Conservation (phyloP, 176 grass and related monocot genomes). For the Phoenix dactylifera region DNA sequence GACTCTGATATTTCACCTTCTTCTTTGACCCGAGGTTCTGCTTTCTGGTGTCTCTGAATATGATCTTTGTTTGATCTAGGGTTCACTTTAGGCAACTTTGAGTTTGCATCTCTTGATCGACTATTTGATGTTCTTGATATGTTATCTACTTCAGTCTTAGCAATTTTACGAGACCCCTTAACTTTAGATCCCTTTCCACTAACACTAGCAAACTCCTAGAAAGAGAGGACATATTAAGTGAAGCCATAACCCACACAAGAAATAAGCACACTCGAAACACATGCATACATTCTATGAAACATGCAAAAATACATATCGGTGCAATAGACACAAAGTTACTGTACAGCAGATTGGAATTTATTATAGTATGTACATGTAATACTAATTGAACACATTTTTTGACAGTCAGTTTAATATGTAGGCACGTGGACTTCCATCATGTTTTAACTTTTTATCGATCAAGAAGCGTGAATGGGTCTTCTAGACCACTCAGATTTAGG, state of each 20-base stretch:
- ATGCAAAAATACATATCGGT: too few relatives aligned
- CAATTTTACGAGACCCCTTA: conserved; percentile 45
- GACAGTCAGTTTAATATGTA: too few relatives aligned
- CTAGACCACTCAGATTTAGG: too few relatives aligned
- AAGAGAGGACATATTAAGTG: conserved; percentile 17
- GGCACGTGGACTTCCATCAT: too few relatives aligned
- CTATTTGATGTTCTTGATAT: conserved; percentile 33
- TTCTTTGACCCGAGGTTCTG: conserved; percentile 82
- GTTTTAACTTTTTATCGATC: too few relatives aligned
- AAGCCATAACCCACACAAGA: neutral
- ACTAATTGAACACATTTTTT: too few relatives aligned
- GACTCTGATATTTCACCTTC: conserved; percentile 99
- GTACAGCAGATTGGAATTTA: too few relatives aligned
- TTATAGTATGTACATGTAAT: too few relatives aligned
- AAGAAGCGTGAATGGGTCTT: too few relatives aligned
- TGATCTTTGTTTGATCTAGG: conserved; percentile 48
- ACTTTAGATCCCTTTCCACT: conserved; percentile 51
- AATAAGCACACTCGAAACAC: neutral
- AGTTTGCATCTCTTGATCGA: conserved; percentile 46
- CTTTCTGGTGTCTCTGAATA: conserved; percentile 50
- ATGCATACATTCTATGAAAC: too few relatives aligned
- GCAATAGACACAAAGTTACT: too few relatives aligned
- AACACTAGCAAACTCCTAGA: conserved; percentile 80
- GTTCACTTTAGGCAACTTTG: conserved; percentile 28
- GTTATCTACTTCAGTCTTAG: conserved; percentile 46